Evolutionary conservation across 331 rosid species (phyloP), one percentile per base, ranked within the genome.

Genomic region (Prunus yedoensis): DNA sequence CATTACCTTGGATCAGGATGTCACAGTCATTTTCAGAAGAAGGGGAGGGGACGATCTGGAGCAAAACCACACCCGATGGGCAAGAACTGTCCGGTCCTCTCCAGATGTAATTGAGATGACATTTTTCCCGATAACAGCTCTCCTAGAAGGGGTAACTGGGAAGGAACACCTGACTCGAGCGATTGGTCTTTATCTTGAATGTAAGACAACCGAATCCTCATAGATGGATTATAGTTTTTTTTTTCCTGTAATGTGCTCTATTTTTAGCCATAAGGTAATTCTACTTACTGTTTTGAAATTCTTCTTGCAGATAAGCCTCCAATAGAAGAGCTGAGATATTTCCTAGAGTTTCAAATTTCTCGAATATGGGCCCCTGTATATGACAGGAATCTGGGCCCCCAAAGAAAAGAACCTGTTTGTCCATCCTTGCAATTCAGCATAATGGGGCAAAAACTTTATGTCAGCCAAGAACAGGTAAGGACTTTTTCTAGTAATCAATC

Each of bases 31-130:
- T 79, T 94, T 91, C 80, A 89, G 97, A 75, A 85, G 98, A 78
- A 90, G 98, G 74, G 98, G 98, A 69, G 98, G 98, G 62, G 92
- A 94, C 54, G 97, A 94, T 81, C 83, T 91, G 75, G 97, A 88
- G 81, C 98, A 91, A 81, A 85, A 83, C 84, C 97, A 90, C 85
- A 76, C 45, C 54, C 85, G 13, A 68, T 94, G 98, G 98, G 82
- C 76, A 66, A 85, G 63, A 79, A 90, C 97, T n/a, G 82, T 94
- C 23, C 68, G 81, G 73, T 76, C 83, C 68, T 88, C 98, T 41
- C 98, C 98, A 15, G 98, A 94, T 71, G 88, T 94, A 58, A 88
- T 94, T 21, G 90, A 87, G 81, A 91, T 94, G 97, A 83, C 91
- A 70, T 88, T 94, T 76, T 83, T 74, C 66, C 96, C 98, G 30